Conservation (phyloP, 1,284 basidiomycete species). For the Ustilago cynodontis region DNA sequence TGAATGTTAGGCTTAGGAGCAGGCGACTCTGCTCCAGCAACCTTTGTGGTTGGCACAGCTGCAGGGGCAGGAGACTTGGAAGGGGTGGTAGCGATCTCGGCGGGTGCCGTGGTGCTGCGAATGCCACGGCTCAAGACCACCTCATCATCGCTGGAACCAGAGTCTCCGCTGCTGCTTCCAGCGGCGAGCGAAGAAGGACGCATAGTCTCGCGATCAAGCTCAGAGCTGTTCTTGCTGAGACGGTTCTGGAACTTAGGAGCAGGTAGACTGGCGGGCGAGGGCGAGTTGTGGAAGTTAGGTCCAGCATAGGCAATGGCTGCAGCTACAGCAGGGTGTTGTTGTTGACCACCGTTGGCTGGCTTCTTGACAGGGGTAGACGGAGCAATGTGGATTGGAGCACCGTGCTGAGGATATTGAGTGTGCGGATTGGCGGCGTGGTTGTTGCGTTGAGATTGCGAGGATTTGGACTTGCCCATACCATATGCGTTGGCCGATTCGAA, state of each 20-base stretch:
- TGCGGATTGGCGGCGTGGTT: conserved; percentile 14
- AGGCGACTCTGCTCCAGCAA: conserved; percentile 31
- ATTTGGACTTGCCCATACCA: conserved; percentile 33
- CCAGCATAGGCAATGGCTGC: conserved; percentile 60
- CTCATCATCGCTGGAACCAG: conserved; percentile 47
- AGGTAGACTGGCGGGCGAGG: conserved; percentile 62
- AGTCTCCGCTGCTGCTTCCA: conserved; percentile 42
- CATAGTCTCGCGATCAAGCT: conserved; percentile 24
- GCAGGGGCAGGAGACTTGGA: conserved; percentile 33
- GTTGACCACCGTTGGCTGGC: conserved; percentile 24
- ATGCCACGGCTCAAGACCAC: conserved; percentile 33
- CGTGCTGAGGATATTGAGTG: conserved; percentile 34
- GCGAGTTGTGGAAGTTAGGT: conserved; percentile 66
- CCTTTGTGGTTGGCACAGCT: conserved; percentile 11
- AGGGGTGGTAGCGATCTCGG: conserved; percentile 37
- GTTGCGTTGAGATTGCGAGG: conserved; percentile 31
- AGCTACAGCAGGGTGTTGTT: conserved; percentile 41
- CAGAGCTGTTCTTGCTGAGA: conserved; percentile 42
- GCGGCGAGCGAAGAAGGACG: conserved; percentile 36
- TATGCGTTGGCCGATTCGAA: conserved; percentile 36
- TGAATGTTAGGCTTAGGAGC: conserved; percentile 34
- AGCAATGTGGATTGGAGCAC: conserved; percentile 46
- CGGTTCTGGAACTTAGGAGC: conserved; percentile 58
- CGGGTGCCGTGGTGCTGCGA: conserved; percentile 53
- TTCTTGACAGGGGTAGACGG: conserved; percentile 51